phyloP scores from a whole-genome alignment of 1,284 basidiomycete genomes.

The Sporisorium reilianum region DNA sequence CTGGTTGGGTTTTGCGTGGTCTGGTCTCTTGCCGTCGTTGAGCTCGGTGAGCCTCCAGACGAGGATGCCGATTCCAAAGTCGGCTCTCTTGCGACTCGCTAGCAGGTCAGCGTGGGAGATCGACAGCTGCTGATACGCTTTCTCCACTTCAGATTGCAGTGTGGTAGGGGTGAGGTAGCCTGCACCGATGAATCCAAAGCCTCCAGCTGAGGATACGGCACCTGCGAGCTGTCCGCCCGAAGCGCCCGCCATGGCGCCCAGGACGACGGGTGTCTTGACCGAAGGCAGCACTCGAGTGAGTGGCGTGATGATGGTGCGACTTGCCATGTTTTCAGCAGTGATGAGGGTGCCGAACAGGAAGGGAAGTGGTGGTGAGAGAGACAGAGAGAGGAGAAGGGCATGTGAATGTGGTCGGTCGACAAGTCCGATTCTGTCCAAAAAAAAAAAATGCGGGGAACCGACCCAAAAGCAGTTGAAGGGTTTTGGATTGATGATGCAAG shows the following conservation, averaged over 20 bases:
- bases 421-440: constrained; percentile 6
- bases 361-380: neutral
- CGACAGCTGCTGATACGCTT: constrained; percentile 35
- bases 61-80: constrained; percentile 63
- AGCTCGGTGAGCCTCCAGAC: constrained; percentile 59
- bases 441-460: constrained; percentile 29
- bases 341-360: neutral
- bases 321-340: constrained; percentile 19
- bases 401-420: constrained; percentile 13
- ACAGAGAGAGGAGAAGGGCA: neutral
- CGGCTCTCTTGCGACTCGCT: constrained; percentile 24
- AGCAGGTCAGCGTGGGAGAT: constrained; percentile 19
- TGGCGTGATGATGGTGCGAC: constrained; percentile 32
- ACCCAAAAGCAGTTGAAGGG: no score
- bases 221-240: constrained; percentile 61
- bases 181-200: constrained; percentile 67
- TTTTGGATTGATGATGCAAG: no score
- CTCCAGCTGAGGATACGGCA: constrained; percentile 58
- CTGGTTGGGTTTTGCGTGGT: constrained; percentile 7
- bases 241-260: constrained; percentile 65
- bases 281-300: constrained; percentile 30
- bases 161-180: constrained; percentile 51
- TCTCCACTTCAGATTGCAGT: constrained; percentile 44
- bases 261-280: constrained; percentile 52
- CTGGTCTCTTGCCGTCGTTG: constrained; percentile 40